Percentiles rank a stretch among this genome's conserved stretches.
phyloP scores from a whole-genome alignment of 192 early-diverging fungal species.

The Tieghemiomyces parasiticus region DNA sequence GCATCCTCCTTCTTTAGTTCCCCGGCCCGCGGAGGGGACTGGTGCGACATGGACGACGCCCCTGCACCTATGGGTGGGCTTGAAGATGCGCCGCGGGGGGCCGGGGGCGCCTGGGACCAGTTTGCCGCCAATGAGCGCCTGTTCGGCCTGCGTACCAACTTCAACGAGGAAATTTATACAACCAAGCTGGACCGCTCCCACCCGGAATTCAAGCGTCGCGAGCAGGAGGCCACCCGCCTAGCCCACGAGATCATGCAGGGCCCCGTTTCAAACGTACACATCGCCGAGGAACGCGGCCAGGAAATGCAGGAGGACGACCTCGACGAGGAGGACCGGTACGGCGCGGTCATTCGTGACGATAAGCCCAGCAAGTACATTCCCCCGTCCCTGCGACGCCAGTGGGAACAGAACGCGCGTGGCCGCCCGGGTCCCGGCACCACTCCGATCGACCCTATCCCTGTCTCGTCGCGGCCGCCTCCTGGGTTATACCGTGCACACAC shows the following conservation, averaged over 20 bases:
- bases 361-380: constrained; percentile 77
- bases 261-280: constrained; percentile 59
- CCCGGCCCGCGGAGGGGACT: constrained; percentile 11
- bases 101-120: constrained; percentile 73
- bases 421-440: not conserved
- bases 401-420: constrained; percentile 16
- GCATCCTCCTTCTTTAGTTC: constrained; percentile 12
- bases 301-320: constrained; percentile 38
- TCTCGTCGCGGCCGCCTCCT: not conserved
- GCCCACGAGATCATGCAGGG: constrained; percentile 81
- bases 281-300: constrained; percentile 81
- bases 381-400: constrained; percentile 49
- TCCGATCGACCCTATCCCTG: not conserved
- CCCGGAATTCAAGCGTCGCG: constrained; percentile 73
- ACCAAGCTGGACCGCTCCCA: constrained; percentile 75
- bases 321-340: constrained; percentile 88
- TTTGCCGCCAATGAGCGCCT: constrained; percentile 85
- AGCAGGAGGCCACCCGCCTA: constrained; percentile 71
- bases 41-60: constrained; percentile 13
- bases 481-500: constrained; percentile 3
- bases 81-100: not conserved
- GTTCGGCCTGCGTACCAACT: constrained; percentile 94
- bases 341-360: constrained; percentile 54
- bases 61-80: constrained; percentile 11
- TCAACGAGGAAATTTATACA: constrained; percentile 92